Percentiles rank a stretch among this genome's conserved stretches.
phyloP scores from a whole-genome alignment of 441 rosid species.

The Populus hybrid region DNA sequence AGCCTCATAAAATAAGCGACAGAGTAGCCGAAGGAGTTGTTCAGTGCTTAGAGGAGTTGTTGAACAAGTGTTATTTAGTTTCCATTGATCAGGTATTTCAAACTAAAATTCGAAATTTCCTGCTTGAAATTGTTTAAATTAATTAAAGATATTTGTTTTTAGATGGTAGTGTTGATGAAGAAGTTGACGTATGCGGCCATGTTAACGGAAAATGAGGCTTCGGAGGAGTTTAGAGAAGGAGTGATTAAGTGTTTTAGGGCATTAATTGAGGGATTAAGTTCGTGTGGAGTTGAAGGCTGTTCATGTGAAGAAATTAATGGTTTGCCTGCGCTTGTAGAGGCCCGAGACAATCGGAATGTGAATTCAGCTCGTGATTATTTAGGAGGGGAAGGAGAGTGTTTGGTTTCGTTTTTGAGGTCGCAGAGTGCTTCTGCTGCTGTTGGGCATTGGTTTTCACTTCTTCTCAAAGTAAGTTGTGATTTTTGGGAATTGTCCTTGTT shows the following conservation, averaged over 20 bases:
- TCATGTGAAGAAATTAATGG: constrained; percentile 51
- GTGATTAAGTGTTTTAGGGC: constrained; percentile 78
- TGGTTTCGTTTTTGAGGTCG: constrained; percentile 78
- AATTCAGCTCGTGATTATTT: neutral
- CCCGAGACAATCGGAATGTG: constrained; percentile 26
- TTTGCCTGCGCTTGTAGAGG: constrained; percentile 53
- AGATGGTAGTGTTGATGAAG: constrained; percentile 82
- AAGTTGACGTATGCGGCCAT: constrained; percentile 73
- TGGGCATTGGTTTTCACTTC: constrained; percentile 96
- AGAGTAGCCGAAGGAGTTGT: constrained; percentile 75
- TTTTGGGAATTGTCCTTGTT: neutral
- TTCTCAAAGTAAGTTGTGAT: constrained; percentile 57
- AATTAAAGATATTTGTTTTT: constrained; percentile 11
- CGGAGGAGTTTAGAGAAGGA: constrained; percentile 95
- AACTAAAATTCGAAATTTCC: neutral
- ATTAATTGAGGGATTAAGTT: constrained; percentile 48
- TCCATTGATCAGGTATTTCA: constrained; percentile 71
- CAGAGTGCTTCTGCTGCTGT: constrained; percentile 74
- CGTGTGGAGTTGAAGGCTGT: constrained; percentile 63
- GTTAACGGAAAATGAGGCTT: constrained; percentile 68
- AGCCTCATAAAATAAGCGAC: constrained; percentile 56
- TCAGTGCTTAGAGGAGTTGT: constrained; percentile 82
- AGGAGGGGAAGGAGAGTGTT: constrained; percentile 50
- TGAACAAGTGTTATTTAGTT: constrained; percentile 59
- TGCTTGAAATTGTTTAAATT: neutral